These are phyloP conservation scores for Bryum argenteum DNA, from an alignment of 225 moss, liverwort and hornwort genomes.

Conservation along the genomic window DNA sequence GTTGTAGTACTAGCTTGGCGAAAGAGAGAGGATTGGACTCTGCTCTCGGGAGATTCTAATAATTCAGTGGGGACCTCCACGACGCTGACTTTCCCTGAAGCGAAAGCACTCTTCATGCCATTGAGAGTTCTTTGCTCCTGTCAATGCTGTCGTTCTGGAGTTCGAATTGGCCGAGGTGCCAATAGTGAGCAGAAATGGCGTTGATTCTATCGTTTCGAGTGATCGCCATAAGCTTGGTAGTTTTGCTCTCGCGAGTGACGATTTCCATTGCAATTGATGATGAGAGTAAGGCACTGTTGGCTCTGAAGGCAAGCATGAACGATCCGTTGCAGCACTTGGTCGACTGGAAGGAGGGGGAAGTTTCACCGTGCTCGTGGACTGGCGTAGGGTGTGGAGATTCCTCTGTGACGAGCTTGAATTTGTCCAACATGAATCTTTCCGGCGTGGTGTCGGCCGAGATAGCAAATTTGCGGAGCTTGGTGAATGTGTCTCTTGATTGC, in stretches of 20 bases:
- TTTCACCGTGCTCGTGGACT: constrained; percentile 48
- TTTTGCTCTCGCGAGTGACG: constrained; percentile 20
- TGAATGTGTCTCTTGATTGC: constrained; percentile 55
- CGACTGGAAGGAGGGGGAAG: constrained; percentile 38
- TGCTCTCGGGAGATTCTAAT: constrained; percentile 1
- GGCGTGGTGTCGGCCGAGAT: constrained; percentile 45
- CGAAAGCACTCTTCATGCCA: constrained; percentile 14
- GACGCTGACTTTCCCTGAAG: neutral
- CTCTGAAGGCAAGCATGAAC: constrained; percentile 38
- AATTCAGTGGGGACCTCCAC: constrained; percentile 21
- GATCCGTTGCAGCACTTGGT: constrained; percentile 43
- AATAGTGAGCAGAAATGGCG: constrained; percentile 26
- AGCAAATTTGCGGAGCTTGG: constrained; percentile 41
- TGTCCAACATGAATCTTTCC: constrained; percentile 60
- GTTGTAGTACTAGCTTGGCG: constrained; percentile 14
- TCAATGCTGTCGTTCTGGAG: neutral
- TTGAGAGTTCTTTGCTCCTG: neutral
- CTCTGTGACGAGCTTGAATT: constrained; percentile 40
- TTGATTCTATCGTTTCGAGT: constrained; percentile 9
- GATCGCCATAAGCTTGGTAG: constrained; percentile 18
- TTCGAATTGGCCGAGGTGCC: neutral
- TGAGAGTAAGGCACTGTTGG: constrained; percentile 47
- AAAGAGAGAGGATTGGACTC: constrained; percentile 25
- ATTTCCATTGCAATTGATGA: constrained; percentile 32
- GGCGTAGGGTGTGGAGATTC: constrained; percentile 49